Conservation (phyloP, 495 filamentous ascomycete species). For the Podospora sp. region DNA sequence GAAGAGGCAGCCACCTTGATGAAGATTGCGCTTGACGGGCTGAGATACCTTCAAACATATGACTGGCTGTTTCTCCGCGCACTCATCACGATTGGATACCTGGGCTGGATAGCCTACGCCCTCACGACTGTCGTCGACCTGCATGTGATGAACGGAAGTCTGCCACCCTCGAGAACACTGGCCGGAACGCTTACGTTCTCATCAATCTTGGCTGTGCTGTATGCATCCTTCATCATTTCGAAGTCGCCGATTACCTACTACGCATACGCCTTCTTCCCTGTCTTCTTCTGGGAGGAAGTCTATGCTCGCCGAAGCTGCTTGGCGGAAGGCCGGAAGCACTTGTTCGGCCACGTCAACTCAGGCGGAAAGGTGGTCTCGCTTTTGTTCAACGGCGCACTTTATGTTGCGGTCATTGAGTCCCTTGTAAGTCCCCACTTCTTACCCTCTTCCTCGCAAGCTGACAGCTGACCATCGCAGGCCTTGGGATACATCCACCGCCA, state of each 20-base stretch:
- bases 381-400: slow-evolving; percentile 62
- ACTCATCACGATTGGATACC: slow-evolving; percentile 90
- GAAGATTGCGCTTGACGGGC: slow-evolving; percentile 73
- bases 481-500: slow-evolving; percentile 88
- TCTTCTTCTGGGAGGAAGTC: slow-evolving; percentile 96
- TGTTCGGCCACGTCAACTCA: slow-evolving; percentile 69
- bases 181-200: slow-evolving; percentile 69
- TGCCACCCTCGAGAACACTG: slow-evolving; percentile 65
- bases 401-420: slow-evolving; percentile 75
- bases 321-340: slow-evolving; percentile 62
- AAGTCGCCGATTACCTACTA: slow-evolving; percentile 85
- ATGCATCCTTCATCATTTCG: slow-evolving; percentile 77
- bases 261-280: slow-evolving; percentile 87
- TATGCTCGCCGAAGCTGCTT: slow-evolving; percentile 76
- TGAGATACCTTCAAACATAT: slow-evolving; percentile 90
- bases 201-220: slow-evolving; percentile 72
- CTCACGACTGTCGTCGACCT: slow-evolving; percentile 88
- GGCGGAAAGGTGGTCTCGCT: slow-evolving; percentile 57
- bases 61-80: slow-evolving; percentile 97
- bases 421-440: slow-evolving; percentile 62
- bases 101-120: slow-evolving; percentile 96
- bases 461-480: slow-evolving; percentile 41
- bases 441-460: neutral
- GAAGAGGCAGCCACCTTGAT: slow-evolving; percentile 73
- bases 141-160: slow-evolving; percentile 77